phyloP scores from a whole-genome alignment of 495 filamentous ascomycete genomes.

The Neurospora sp. region DNA sequence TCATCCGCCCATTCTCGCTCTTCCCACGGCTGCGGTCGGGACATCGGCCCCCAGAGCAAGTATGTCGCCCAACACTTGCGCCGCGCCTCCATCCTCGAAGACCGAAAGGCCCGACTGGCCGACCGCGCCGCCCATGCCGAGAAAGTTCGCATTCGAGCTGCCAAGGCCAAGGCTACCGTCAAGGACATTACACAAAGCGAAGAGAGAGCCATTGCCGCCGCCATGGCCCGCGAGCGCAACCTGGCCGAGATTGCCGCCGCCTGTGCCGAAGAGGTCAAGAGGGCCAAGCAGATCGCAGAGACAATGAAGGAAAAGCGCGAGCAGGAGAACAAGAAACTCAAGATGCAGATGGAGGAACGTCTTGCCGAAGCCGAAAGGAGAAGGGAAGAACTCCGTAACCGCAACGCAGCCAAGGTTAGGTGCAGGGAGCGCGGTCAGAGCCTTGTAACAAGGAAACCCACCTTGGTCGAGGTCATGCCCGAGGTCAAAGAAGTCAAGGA shows the following conservation, averaged over 20 bases:
- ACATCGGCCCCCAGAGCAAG: slow-evolving; percentile 60
- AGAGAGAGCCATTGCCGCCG: slow-evolving; percentile 79
- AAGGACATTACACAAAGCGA: slow-evolving; percentile 54
- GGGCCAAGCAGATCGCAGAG: slow-evolving; percentile 88
- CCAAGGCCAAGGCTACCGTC: slow-evolving; percentile 69
- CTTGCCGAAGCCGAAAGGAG: slow-evolving; percentile 80
- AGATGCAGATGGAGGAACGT: slow-evolving; percentile 75
- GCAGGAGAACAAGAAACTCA: slow-evolving; percentile 66
- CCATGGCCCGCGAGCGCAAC: slow-evolving; percentile 81
- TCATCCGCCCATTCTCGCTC: slow-evolving; percentile 71
- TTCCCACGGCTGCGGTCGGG: slow-evolving; percentile 49
- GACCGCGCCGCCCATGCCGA: slow-evolving; percentile 92
- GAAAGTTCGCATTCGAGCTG: slow-evolving; percentile 86
- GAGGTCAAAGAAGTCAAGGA: slow-evolving; percentile 43
- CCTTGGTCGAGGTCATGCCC: slow-evolving; percentile 37
- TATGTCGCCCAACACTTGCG: slow-evolving; percentile 85
- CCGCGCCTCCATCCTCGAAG: slow-evolving; percentile 84
- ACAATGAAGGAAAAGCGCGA: slow-evolving; percentile 86
- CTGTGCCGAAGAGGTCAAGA: slow-evolving; percentile 89
- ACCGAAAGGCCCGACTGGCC: slow-evolving; percentile 83
- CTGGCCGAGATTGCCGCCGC: slow-evolving; percentile 86
- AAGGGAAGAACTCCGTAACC: slow-evolving; percentile 47
- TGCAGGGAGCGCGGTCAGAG: slow-evolving; percentile 58
- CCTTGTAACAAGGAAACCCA: slow-evolving; percentile 40
- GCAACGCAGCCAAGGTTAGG: slow-evolving; percentile 40